Evolutionary conservation across 2,329 filamentous ascomycete species (phyloP).

Genomic region (Alternaria sp.): DNA sequence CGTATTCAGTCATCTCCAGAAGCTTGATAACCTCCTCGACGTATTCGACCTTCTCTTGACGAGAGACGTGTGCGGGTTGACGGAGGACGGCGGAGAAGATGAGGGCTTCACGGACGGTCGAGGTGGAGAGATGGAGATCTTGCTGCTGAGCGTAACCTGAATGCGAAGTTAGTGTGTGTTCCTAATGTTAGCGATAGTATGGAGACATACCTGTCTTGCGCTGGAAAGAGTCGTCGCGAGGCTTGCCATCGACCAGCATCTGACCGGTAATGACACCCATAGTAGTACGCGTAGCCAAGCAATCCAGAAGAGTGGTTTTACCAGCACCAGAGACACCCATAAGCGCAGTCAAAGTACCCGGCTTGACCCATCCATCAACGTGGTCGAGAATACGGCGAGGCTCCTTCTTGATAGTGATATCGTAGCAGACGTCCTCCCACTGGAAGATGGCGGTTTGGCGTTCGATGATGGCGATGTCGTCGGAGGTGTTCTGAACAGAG

Average conservation of each 20-base stretch:
- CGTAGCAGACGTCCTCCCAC: conserved; percentile 82
- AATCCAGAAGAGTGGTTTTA: conserved; percentile 89
- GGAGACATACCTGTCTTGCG: conserved; percentile 72
- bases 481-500: conserved; percentile 44
- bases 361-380: conserved; percentile 93
- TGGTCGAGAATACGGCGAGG: conserved; percentile 78
- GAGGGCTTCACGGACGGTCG: conserved; percentile 86
- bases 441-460: conserved; percentile 80
- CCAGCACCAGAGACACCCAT: conserved; percentile 95
- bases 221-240: conserved; percentile 82
- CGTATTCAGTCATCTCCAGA: conserved; percentile 87
- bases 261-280: conserved; percentile 89
- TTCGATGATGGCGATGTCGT: conserved; percentile 58
- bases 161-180: not conserved
- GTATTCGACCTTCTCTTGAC: conserved; percentile 80
- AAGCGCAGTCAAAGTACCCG: conserved; percentile 80
- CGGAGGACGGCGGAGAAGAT: conserved; percentile 85
- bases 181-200: not conserved
- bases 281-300: conserved; percentile 81
- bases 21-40: conserved; percentile 91
- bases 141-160: conserved; percentile 83
- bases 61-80: conserved; percentile 76
- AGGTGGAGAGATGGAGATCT: conserved; percentile 83
- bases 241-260: conserved; percentile 80
- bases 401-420: conserved; percentile 80